These are phyloP conservation scores for Fusarium sp. DNA, from an alignment of 2,329 filamentous ascomycete species.

Conservation along the genomic window DNA sequence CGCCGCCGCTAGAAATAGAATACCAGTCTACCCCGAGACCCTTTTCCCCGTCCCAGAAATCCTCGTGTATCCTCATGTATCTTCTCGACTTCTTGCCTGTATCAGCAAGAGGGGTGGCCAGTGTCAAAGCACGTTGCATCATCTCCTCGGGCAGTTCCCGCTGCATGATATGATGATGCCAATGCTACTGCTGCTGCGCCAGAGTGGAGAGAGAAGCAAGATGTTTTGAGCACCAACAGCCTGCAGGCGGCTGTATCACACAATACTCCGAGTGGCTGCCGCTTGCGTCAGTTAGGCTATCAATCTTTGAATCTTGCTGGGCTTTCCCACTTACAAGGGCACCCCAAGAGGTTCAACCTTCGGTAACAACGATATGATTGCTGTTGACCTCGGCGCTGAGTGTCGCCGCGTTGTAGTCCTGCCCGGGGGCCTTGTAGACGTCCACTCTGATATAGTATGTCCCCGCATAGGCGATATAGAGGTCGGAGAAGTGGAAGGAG, in stretches of 20 bases:
- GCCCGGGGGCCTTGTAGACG: slow-evolving; percentile 39
- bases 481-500: slow-evolving; percentile 43
- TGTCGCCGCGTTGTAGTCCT: slow-evolving; percentile 14
- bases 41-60: neutral
- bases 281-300: neutral
- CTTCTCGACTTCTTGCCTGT: neutral
- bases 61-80: neutral
- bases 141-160: neutral
- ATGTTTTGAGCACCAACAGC: neutral
- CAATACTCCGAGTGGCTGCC: slow-evolving; percentile 9
- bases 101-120: neutral
- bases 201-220: neutral
- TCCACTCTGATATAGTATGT: slow-evolving; percentile 46
- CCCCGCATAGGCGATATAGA: slow-evolving; percentile 39
- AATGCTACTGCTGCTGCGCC: neutral
- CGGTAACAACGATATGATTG: slow-evolving; percentile 24
- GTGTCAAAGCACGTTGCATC: neutral
- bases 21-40: neutral
- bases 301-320: neutral
- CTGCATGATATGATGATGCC: neutral
- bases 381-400: slow-evolving; percentile 34
- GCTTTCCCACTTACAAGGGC: slow-evolving; percentile 10
- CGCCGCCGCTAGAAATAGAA: neutral
- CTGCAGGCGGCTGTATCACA: slow-evolving; percentile 2
- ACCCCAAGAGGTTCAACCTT: neutral